A percentile compares a stretch with the other conserved stretches of the same genome.
Conservation (phyloP, 345 rosid species). For the Abelmoschus esculentus region DNA sequence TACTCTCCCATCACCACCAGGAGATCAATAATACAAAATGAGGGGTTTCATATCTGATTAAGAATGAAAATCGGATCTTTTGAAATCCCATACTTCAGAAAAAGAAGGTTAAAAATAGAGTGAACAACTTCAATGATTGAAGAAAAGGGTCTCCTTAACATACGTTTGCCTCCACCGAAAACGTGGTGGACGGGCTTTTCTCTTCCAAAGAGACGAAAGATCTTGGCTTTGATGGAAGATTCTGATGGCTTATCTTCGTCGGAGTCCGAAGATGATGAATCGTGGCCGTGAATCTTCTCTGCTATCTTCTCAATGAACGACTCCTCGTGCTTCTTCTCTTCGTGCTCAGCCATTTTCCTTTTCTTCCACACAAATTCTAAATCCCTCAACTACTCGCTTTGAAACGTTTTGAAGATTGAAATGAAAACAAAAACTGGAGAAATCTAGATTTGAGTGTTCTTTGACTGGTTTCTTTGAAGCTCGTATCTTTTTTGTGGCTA, state of each 20-base stretch:
- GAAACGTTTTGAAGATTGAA: not conserved
- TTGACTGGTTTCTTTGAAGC: not conserved
- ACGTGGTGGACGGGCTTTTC: slow-evolving; percentile 59
- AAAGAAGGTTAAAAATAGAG: not conserved
- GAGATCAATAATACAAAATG: not conserved
- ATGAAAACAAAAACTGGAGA: not conserved
- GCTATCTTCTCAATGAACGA: slow-evolving; percentile 40
- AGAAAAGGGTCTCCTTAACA: not conserved
- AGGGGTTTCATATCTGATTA: not conserved
- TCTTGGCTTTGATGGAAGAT: slow-evolving; percentile 29
- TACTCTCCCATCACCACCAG: not conserved
- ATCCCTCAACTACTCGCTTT: not conserved
- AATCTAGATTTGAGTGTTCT: not conserved
- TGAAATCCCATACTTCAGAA: not conserved
- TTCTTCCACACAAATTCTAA: not conserved
- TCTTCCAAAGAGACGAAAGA: slow-evolving; percentile 52
- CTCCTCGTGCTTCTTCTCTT: slow-evolving; percentile 32
- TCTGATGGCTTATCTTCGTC: slow-evolving; percentile 28
- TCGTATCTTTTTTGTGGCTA: not conserved
- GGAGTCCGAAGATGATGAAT: slow-evolving; percentile 41
- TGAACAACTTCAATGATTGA: not conserved
- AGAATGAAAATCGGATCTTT: not conserved
- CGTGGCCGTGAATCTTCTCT: slow-evolving; percentile 33
- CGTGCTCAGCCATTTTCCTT: slow-evolving; percentile 28
- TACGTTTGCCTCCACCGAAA: slow-evolving; percentile 74